Conservation (phyloP, 2,329 filamentous ascomycete genomes). For the Esteya vermicola region DNA sequence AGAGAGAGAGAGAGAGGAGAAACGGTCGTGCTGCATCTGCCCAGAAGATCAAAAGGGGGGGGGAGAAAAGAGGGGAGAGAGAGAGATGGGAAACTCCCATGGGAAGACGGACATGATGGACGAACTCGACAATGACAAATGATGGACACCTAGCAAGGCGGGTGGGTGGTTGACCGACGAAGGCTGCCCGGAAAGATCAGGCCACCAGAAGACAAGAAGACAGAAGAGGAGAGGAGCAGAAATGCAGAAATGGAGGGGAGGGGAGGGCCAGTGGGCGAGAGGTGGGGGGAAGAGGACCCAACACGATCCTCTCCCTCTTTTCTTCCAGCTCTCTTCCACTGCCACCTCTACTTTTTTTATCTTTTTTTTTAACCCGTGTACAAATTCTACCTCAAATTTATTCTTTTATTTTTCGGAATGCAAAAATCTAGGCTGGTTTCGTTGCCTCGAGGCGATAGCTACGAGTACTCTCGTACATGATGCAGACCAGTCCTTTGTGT, state of each 20-base stretch:
- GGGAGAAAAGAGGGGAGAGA: too few relatives aligned
- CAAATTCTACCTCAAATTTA: slow-evolving; percentile 6
- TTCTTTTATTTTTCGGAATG: background rate
- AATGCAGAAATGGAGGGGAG: background rate
- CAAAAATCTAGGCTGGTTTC: too few relatives aligned
- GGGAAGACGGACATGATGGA: background rate
- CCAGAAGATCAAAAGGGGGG: background rate
- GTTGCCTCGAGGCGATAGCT: too few relatives aligned
- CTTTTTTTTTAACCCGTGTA: slow-evolving; percentile 5
- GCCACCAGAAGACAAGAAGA: background rate
- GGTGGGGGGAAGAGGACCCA: too few relatives aligned
- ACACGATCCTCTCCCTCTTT: too few relatives aligned
- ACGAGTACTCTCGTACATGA: too few relatives aligned
- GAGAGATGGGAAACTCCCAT: background rate
- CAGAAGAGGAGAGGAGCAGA: background rate
- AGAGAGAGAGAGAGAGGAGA: too few relatives aligned
- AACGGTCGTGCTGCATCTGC: too few relatives aligned
- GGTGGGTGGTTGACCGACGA: too few relatives aligned
- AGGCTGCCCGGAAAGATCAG: too few relatives aligned
- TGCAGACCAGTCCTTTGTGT: background rate
- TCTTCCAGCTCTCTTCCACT: background rate
- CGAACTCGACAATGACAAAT: background rate
- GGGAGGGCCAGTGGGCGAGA: background rate
- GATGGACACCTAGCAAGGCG: too few relatives aligned
- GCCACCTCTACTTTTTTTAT: slow-evolving; percentile 9